phyloP scores from a whole-genome alignment of 129 eudicot genomes.

The Chrysanthemum seticuspe region DNA sequence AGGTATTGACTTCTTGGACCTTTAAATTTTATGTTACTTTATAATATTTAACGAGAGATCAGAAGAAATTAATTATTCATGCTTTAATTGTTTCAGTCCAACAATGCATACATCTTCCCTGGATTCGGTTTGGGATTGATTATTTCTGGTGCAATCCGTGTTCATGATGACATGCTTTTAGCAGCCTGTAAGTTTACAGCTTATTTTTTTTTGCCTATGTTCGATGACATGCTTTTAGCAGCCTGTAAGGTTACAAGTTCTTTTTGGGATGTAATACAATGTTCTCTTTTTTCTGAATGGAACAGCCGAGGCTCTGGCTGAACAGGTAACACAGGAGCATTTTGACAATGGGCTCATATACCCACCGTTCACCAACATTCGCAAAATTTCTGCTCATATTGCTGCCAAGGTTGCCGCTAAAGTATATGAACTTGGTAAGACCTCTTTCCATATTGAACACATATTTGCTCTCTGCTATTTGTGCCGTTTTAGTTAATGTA shows the following conservation, averaged over 20 bases:
- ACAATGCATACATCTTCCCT: constrained; percentile 97
- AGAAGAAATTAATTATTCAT: constrained; percentile 23
- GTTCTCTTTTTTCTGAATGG: constrained; percentile 3
- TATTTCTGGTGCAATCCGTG: constrained; percentile 96
- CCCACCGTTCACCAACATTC: constrained; percentile 82
- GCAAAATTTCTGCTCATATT: constrained; percentile 49
- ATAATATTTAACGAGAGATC: neutral
- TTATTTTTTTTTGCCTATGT: neutral
- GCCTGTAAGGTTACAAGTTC: constrained; percentile 70
- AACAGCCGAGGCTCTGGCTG: constrained; percentile 88
- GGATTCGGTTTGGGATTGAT: constrained; percentile 95
- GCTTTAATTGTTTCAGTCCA: constrained; percentile 49
- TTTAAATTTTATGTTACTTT: constrained; percentile 1
- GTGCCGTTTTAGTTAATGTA: too few relatives aligned
- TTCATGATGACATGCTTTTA: constrained; percentile 95
- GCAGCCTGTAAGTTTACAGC: constrained; percentile 79
- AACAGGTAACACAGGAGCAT: constrained; percentile 74
- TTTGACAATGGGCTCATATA: constrained; percentile 74
- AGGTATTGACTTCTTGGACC: constrained; percentile 49
- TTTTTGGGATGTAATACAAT: neutral
- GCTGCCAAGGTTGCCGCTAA: constrained; percentile 45
- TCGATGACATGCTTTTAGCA: constrained; percentile 90
- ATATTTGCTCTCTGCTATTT: neutral
- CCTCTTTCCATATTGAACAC: neutral
- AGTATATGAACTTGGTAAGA: constrained; percentile 46